Percentiles rank a stretch among this genome's conserved stretches.
These are phyloP conservation scores for Drechslerella stenobrocha DNA, from an alignment of 2,329 filamentous ascomycete species.

Conservation along the genomic window DNA sequence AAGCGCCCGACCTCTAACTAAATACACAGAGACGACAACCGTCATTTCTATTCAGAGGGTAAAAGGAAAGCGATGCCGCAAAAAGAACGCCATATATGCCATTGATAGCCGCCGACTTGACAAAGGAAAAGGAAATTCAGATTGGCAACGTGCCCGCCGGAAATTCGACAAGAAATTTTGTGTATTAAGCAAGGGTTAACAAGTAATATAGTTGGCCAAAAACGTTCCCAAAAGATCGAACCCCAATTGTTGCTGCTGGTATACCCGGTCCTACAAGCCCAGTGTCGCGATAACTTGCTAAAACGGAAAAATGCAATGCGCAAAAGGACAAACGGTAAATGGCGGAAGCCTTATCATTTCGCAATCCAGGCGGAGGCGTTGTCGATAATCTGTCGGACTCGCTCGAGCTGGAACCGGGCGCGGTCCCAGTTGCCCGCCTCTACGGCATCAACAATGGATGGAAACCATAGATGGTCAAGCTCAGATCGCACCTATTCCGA, in stretches of 20 bases:
- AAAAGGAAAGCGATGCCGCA: neutral
- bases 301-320: slow-evolving; percentile 22
- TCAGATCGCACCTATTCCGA: slow-evolving; percentile 29
- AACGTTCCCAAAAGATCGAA: slow-evolving; percentile 10
- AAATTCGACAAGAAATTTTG: slow-evolving; percentile 5
- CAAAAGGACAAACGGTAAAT: slow-evolving; percentile 14
- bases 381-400: slow-evolving; percentile 33
- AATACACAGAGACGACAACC: slow-evolving; percentile 18
- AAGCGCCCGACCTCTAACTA: slow-evolving; percentile 35
- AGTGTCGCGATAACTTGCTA: slow-evolving; percentile 34
- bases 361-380: slow-evolving; percentile 45
- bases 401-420: slow-evolving; percentile 56
- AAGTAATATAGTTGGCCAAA: slow-evolving; percentile 14
- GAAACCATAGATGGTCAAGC: slow-evolving; percentile 61
- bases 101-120: slow-evolving; percentile 32
- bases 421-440: slow-evolving; percentile 70
- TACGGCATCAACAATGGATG: slow-evolving; percentile 78
- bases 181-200: slow-evolving; percentile 21
- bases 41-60: neutral
- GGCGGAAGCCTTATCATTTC: slow-evolving; percentile 7
- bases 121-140: slow-evolving; percentile 16
- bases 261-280: slow-evolving; percentile 10
- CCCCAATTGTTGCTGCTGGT: slow-evolving; percentile 10
- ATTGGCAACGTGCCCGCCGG: too few relatives aligned
- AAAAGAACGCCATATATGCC: slow-evolving; percentile 42